Conservation (phyloP, 768 basidiomycete species). For the Amanita pseudoporphyria region DNA sequence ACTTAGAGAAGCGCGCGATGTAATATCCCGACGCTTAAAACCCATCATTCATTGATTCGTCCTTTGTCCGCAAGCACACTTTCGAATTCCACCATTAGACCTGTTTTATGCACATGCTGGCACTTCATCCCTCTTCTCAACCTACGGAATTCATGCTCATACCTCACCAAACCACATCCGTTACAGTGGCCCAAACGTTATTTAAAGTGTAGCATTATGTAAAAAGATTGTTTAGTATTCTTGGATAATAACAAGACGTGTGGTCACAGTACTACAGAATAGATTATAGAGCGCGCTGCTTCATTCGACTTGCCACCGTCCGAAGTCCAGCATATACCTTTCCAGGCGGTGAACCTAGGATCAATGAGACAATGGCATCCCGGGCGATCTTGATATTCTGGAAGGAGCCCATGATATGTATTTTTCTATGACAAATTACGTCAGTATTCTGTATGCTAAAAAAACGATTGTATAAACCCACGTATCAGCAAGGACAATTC, state of each 20-base stretch:
- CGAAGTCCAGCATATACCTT: slow-evolving; percentile 87
- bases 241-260: not conserved
- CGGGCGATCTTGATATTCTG: slow-evolving; percentile 97
- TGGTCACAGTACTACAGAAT: not conserved
- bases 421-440: slow-evolving; percentile 56
- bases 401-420: slow-evolving; percentile 97
- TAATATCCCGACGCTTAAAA: slow-evolving; percentile 27
- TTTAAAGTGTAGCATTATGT: not conserved
- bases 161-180: not conserved
- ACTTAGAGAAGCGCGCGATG: slow-evolving; percentile 30
- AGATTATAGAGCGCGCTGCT: slow-evolving; percentile 69
- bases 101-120: not conserved
- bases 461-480: slow-evolving; percentile 29
- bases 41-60: slow-evolving; percentile 19
- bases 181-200: not conserved
- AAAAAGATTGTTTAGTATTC: not conserved
- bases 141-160: no score
- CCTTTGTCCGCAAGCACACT: not conserved
- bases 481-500: slow-evolving; percentile 99
- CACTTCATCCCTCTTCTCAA: no score
- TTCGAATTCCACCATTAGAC: not conserved
- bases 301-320: slow-evolving; percentile 88
- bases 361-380: slow-evolving; percentile 92
- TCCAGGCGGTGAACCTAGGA: slow-evolving; percentile 91
- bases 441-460: not conserved